Evolutionary conservation across 2,329 filamentous ascomycete genomes (phyloP).

Genomic region (Epichloe scottii): DNA sequence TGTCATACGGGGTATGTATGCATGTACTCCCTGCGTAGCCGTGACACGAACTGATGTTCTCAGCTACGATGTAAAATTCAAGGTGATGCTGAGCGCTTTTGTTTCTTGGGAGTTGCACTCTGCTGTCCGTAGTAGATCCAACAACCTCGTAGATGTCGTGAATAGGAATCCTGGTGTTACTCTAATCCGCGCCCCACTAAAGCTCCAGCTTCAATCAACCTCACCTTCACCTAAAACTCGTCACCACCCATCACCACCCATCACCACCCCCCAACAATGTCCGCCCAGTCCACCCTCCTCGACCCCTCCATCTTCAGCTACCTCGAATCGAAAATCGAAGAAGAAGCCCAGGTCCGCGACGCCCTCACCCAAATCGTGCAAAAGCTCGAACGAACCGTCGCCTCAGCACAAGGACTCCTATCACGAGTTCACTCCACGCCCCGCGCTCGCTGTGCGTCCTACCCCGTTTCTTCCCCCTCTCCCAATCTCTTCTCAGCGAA

Average conservation of each 20-base stretch:
- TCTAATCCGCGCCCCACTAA: not conserved
- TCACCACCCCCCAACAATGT: constrained; percentile 15
- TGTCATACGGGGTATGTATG: too few species aligned
- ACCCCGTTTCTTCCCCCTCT: not conserved
- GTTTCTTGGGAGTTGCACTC: not conserved
- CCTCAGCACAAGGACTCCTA: constrained; percentile 68
- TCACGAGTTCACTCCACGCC: constrained; percentile 85
- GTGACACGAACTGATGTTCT: too few species aligned
- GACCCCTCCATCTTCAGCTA: constrained; percentile 76
- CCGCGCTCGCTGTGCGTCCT: constrained; percentile 37
- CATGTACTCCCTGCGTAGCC: too few species aligned
- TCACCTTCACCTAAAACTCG: constrained; percentile 3
- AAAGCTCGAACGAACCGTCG: constrained; percentile 69
- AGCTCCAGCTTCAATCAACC: not conserved
- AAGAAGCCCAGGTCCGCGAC: constrained; percentile 72
- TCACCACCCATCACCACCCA: constrained; percentile 6
- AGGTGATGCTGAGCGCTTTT: not conserved
- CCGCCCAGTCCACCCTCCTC: constrained; percentile 30
- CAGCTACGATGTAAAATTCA: too few species aligned
- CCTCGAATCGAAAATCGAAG: constrained; percentile 80
- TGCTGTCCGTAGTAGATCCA: not conserved
- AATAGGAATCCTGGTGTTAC: too few species aligned
- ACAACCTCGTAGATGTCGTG: not conserved
- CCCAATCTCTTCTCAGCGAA: not conserved
- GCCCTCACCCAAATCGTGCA: constrained; percentile 72